A percentile compares a stretch with the other conserved stretches of the same genome.
Conservation (phyloP, 495 filamentous ascomycete species). For the Saxispiralis lemnorum region DNA sequence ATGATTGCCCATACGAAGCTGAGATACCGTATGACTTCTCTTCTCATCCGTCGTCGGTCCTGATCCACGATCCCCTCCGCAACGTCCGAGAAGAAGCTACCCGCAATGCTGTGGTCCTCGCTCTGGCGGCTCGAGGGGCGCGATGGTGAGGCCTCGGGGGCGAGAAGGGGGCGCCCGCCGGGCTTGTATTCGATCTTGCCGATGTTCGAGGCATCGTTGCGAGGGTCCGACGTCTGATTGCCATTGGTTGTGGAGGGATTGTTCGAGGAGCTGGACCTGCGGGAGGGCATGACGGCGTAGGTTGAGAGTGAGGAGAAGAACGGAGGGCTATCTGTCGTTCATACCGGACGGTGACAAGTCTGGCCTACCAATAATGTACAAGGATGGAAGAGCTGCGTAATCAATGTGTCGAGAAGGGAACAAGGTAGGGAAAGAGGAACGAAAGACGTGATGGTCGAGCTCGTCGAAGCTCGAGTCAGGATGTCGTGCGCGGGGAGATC, state of each 20-base stretch:
- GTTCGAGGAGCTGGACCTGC: too few species aligned
- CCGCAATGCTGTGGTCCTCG: constrained; percentile 28
- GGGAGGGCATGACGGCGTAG: too few species aligned
- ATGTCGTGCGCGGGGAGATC: too few species aligned
- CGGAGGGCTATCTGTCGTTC: too few species aligned
- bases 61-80: constrained; percentile 43
- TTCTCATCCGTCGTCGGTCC: constrained; percentile 36
- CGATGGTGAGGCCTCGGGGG: constrained; percentile 18
- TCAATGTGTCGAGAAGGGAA: too few species aligned
- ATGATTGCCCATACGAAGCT: constrained; percentile 46
- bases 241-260: neutral
- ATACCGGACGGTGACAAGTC: too few species aligned
- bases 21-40: constrained; percentile 31
- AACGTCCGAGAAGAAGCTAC: constrained; percentile 41
- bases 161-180: constrained; percentile 30
- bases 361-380: too few species aligned
- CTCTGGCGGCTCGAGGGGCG: constrained; percentile 10
- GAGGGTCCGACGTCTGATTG: neutral
- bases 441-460: too few species aligned
- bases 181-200: constrained; percentile 48
- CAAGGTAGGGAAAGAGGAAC: too few species aligned
- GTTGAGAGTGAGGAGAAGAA: too few species aligned
- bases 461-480: too few species aligned
- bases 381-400: too few species aligned
- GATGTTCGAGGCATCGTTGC: constrained; percentile 16